Percentiles rank a stretch among this genome's conserved stretches.
phyloP scores from a whole-genome alignment of 306 rosid species.

The Citrullus colocynthis region DNA sequence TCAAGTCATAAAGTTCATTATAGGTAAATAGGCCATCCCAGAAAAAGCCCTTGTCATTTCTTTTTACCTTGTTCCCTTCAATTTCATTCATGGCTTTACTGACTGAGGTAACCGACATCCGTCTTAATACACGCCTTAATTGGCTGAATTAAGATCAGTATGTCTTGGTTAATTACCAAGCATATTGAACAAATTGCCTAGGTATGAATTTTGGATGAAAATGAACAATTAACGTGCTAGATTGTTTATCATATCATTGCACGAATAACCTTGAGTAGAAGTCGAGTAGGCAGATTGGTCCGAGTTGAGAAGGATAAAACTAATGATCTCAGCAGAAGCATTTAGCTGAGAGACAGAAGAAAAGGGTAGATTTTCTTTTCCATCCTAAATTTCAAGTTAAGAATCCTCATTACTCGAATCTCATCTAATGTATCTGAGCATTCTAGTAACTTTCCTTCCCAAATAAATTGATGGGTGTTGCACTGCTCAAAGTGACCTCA shows the following conservation, averaged over 20 bases:
- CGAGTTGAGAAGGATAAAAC: neutral
- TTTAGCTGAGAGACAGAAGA: neutral
- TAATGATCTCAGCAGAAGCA: neutral
- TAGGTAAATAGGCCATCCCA: neutral
- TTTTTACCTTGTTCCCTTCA: neutral
- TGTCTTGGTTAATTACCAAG: neutral
- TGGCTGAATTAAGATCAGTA: neutral
- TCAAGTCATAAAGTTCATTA: neutral
- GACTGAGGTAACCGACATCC: neutral
- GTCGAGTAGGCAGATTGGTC: neutral
- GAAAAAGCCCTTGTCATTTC: neutral
- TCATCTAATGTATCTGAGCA: neutral
- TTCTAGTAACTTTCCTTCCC: neutral
- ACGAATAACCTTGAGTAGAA: neutral
- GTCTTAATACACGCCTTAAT: neutral
- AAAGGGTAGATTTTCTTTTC: neutral
- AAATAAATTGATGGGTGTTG: neutral
- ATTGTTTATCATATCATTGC: neutral
- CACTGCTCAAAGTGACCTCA: neutral
- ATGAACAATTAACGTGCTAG: neutral
- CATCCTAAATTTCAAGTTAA: neutral
- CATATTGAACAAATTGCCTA: neutral
- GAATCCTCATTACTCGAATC: neutral
- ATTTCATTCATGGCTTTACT: neutral
- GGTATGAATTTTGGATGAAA: neutral